Base-by-base conservation (phyloP, 768 basidiomycete genomes). In the Pisolithus orientalis region DNA sequence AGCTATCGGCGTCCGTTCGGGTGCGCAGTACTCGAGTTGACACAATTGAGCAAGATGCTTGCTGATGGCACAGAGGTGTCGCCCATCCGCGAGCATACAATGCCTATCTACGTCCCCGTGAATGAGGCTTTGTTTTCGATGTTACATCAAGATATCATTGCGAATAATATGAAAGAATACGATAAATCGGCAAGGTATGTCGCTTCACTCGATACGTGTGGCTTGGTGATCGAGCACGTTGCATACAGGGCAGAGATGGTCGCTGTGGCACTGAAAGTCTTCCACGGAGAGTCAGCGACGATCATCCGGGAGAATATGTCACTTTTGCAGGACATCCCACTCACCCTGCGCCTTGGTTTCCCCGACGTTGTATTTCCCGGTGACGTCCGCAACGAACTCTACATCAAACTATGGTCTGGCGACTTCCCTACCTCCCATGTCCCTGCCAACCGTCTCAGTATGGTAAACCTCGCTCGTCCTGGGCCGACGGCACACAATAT, bases 351-450 rank as follows among this genome's bases (percentile, higher is more conserved):
- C 3, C 82, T 98, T 32, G 93, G 93, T 29, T 98, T 98, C 65
- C 90, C 95, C 0, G 95, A 98, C 59, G 94, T 96, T 6, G 94
- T 95, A 8, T 94, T 94, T 63, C 94, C 94, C 3, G 90, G 89
- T 6, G 87, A 90, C 55, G 71, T 82, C n/a, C 84, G 95, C 14
- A 97, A 98, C 62, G 95, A 98, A 57, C 76, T 97, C 11, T 98
- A 97, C 68, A 80, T 97, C 72, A 96, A 96, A 67, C 79, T 98
- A 0, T 97, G 94, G 94, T 87, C 84, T 51, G 95, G 91, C 38
- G 88, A 93, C 56, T 98, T 98, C 64, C 70, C 76, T 2, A 70
- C 80, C 0, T 74, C 79, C 3, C 78, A 80, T 53, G 69, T 66
- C 39, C 69, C 71, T 27, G 75, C 83, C 39, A 67, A 85, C 3